These are phyloP conservation scores for Starmerella sirachaensis DNA, from an alignment of 805 yeast species.

Conservation along the genomic window DNA sequence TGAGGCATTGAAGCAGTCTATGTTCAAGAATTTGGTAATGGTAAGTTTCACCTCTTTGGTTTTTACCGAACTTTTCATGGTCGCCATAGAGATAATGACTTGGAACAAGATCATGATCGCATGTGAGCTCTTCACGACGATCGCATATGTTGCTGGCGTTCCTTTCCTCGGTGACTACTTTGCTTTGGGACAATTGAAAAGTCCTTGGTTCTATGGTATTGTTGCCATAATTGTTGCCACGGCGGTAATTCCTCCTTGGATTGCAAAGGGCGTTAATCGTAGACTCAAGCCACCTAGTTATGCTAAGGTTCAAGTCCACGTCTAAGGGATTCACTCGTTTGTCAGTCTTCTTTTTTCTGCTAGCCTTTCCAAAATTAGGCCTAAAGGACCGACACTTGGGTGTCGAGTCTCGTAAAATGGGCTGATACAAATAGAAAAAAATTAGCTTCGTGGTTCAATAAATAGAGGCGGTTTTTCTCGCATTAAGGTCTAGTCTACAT, in stretches of 20 bases:
- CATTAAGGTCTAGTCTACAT: background rate
- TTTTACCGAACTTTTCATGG: conserved; percentile 84
- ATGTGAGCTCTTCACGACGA: conserved; percentile 58
- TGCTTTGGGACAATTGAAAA: conserved; percentile 50
- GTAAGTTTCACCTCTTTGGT: conserved; percentile 69
- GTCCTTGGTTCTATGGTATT: conserved; percentile 59
- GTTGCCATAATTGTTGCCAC: conserved; percentile 47
- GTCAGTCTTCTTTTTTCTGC: background rate
- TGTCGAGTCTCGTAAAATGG: no score
- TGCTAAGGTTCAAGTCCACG: conserved; percentile 68
- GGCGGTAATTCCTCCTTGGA: conserved; percentile 83
- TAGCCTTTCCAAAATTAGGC: no score
- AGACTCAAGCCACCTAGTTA: conserved; percentile 85
- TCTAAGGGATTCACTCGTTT: background rate
- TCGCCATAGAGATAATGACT: conserved; percentile 79
- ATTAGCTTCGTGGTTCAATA: background rate
- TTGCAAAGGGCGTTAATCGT: conserved; percentile 61
- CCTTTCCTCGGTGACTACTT: conserved; percentile 86
- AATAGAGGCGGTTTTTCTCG: background rate
- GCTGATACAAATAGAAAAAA: no score
- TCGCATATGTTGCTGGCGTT: conserved; percentile 55
- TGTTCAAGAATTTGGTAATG: conserved; percentile 69
- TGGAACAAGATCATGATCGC: conserved; percentile 74
- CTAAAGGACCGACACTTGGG: no score
- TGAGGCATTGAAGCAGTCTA: conserved; percentile 31